Percentiles rank a stretch among this genome's conserved stretches.
phyloP scores from a whole-genome alignment of 345 rosid species.

The Boechera retrofracta region DNA sequence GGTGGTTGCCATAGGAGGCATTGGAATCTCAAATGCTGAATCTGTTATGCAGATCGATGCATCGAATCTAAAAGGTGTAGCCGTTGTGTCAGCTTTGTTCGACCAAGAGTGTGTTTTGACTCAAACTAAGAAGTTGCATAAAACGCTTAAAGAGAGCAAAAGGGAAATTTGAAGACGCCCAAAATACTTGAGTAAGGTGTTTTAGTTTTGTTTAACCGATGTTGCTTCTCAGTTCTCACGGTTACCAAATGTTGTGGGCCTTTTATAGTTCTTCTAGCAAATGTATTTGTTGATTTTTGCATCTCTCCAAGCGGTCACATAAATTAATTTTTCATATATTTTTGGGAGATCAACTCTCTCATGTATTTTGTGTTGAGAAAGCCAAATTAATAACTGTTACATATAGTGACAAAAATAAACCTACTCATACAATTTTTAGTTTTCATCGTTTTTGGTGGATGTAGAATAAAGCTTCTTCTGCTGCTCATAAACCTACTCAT shows the following conservation, averaged over 20 bases:
- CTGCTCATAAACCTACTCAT: neutral
- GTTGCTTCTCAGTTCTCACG: slow-evolving; percentile 13
- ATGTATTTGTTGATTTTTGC: neutral
- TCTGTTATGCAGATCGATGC: slow-evolving; percentile 57
- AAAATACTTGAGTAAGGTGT: neutral
- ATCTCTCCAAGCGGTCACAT: neutral
- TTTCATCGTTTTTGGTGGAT: too few relatives aligned
- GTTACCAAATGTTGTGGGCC: slow-evolving; percentile 4
- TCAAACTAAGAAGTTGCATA: slow-evolving; percentile 60
- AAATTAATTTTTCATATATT: neutral
- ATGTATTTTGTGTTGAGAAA: neutral
- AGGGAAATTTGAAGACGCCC: neutral
- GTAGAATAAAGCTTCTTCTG: neutral
- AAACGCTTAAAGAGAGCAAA: slow-evolving; percentile 48
- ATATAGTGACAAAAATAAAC: neutral
- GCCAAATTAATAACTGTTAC: neutral
- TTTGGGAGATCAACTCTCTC: neutral
- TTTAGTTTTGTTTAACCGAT: neutral
- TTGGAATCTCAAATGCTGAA: slow-evolving; percentile 63
- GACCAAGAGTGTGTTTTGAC: slow-evolving; percentile 62
- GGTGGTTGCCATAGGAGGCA: slow-evolving; percentile 92
- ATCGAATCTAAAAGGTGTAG: slow-evolving; percentile 80
- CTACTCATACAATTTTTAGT: too few relatives aligned
- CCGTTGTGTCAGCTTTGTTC: slow-evolving; percentile 80
- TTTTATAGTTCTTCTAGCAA: neutral